A percentile compares a stretch with the other conserved stretches of the same genome.
phyloP scores from a whole-genome alignment of 192 early-diverging fungal species.

The Podila epigama region DNA sequence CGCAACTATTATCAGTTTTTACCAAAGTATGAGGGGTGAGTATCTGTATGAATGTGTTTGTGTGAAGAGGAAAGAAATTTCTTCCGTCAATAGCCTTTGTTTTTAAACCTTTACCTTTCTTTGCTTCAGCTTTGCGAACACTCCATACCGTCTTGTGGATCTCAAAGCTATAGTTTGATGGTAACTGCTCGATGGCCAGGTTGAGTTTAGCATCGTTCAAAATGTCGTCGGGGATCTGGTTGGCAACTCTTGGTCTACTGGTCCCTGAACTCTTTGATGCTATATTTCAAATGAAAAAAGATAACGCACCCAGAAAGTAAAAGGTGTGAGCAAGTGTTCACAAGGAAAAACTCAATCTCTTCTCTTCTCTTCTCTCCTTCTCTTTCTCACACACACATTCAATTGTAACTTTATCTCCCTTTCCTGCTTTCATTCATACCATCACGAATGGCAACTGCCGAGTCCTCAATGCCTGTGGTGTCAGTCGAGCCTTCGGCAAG shows the following conservation, averaged over 20 bases:
- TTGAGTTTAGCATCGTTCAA: conserved; percentile 82
- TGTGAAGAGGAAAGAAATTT: background rate
- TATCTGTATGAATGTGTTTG: background rate
- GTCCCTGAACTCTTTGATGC: conserved; percentile 20
- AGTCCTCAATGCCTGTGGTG: conserved; percentile 56
- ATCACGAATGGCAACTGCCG: conserved; percentile 56
- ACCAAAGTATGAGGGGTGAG: background rate
- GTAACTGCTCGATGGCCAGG: conserved; percentile 85
- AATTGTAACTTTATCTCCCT: conserved; percentile 3
- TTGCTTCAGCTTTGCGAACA: conserved; percentile 75
- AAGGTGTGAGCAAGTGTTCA: no score
- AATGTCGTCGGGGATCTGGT: conserved; percentile 88
- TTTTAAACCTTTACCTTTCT: conserved; percentile 60
- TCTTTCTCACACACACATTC: background rate
- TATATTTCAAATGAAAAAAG: conserved; percentile 4
- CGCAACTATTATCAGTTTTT: conserved; percentile 65
- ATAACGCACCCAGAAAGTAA: no score
- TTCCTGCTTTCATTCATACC: conserved; percentile 2
- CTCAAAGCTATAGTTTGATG: conserved; percentile 98
- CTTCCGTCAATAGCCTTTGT: background rate
- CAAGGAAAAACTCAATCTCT: no score
- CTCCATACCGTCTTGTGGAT: conserved; percentile 97
- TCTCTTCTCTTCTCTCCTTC: no score
- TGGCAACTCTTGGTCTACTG: conserved; percentile 55
- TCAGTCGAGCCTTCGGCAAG: conserved; percentile 7